Evolutionary conservation across 257 asterid genomes (phyloP), one percentile per base, ranked within the genome.

Genomic region (Prunella vulgaris): DNA sequence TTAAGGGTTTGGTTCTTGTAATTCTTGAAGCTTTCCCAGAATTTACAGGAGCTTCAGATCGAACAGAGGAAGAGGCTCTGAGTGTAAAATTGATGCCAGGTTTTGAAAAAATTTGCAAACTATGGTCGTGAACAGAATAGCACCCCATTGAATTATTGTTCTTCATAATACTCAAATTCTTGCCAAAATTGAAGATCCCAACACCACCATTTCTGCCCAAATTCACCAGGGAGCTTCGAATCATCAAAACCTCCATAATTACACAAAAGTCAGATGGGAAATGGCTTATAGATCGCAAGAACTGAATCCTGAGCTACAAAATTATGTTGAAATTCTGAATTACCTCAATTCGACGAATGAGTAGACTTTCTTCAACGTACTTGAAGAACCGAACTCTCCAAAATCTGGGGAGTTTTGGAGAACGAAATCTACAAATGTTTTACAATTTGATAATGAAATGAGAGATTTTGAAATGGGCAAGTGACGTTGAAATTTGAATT

Each of bases 211-310:
- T 51, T 73, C 85, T 76, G 3, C 80, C 83, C 20, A 76, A 66
- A 78, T 78, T 82, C 78, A 90, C 80, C 83, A 84, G 90, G 62
- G 95, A 88, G 81, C 85, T 86, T 68, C 93, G 87, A 24, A 85
- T 78, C 35, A 79, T 78, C n/a, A 90, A 90, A 69, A 85, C 49
- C 81, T 86, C 89, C 98, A 90, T 90, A 18, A 12, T 59, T 69
- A 28, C 37, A 18, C 42, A 74, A 69, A 73, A 59, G 67, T 54
- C 76, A 53, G 78, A 37, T 38, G 74, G 30, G 28, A 67, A 44
- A 13, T 17, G 38, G 21, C 12, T 35, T 38, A 22, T 10, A 27
- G 18, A 68, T n/a, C 27, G 44, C 25, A 33, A 71, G 24, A 60
- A 71, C 44, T 17, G 73, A 60, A 62, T 24, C 64, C 44, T 61